Conservation (phyloP, 306 rosid species). For the Vicia faba region DNA sequence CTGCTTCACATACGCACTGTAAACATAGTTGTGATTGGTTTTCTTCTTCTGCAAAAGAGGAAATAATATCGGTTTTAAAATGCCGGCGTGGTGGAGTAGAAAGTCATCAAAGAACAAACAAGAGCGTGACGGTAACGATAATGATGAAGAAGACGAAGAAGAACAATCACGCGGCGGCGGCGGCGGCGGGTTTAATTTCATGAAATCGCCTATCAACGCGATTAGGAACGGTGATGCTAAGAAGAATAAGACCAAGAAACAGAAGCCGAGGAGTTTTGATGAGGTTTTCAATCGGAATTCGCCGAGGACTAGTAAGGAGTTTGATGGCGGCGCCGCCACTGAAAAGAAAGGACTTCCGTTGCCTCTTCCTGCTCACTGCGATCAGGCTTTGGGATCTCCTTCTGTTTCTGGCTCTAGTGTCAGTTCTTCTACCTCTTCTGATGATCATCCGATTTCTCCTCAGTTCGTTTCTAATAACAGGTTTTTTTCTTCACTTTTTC, state of each 20-base stretch:
- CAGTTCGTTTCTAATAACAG: constrained; percentile 54
- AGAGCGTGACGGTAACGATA: constrained; percentile 42
- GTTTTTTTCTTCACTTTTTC: constrained; percentile 31
- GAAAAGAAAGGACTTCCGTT: constrained; percentile 57
- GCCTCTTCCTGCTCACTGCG: constrained; percentile 61
- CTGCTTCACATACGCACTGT: not conserved
- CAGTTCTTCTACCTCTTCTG: constrained; percentile 75
- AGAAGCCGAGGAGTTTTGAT: constrained; percentile 62
- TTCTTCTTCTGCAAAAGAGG: not conserved
- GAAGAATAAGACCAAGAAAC: constrained; percentile 40
- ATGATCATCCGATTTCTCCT: constrained; percentile 59
- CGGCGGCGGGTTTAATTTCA: constrained; percentile 37
- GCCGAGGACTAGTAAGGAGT: constrained; percentile 60
- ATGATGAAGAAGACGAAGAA: constrained; percentile 43
- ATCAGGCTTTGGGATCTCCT: constrained; percentile 65
- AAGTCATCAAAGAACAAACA: constrained; percentile 67
- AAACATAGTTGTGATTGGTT: too few species aligned
- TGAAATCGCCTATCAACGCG: constrained; percentile 49
- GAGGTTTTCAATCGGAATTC: constrained; percentile 55
- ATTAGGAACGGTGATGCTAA: constrained; percentile 28
- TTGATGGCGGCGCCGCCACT: constrained; percentile 52
- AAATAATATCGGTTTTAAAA: constrained; percentile 32
- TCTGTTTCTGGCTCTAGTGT: constrained; percentile 70
- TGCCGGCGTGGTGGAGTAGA: constrained; percentile 93
- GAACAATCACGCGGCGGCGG: constrained; percentile 37